Percentiles rank a stretch among this genome's conserved stretches.
These are phyloP conservation scores for Monilinia fructigena DNA, from an alignment of 2,329 filamentous ascomycete genomes.

Conservation along the genomic window DNA sequence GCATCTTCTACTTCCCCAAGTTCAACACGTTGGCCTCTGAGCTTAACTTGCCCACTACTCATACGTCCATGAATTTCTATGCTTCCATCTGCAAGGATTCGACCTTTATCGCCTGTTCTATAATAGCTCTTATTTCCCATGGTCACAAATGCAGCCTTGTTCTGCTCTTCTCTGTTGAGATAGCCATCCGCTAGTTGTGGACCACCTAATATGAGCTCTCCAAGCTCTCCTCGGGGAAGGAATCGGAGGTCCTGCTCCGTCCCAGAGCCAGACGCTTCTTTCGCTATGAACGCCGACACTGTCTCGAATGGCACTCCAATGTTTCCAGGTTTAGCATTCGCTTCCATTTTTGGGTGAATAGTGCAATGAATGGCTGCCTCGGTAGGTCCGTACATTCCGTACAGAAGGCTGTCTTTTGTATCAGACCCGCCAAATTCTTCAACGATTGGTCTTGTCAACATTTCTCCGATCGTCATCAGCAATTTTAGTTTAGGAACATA, in stretches of 20 bases:
- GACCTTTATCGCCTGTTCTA: conserved; percentile 80
- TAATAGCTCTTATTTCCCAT: conserved; percentile 68
- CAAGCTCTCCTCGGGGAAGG: conserved; percentile 38
- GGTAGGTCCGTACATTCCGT: conserved; percentile 93
- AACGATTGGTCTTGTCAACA: conserved; percentile 77
- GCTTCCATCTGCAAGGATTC: conserved; percentile 62
- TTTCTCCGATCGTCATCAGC: conserved; percentile 87
- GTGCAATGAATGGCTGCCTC: conserved; percentile 92
- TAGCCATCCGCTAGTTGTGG: conserved; percentile 78
- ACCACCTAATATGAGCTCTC: conserved; percentile 78
- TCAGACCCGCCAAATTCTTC: conserved; percentile 67
- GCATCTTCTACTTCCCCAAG: conserved; percentile 76
- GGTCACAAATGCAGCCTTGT: conserved; percentile 66
- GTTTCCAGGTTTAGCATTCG: conserved; percentile 57
- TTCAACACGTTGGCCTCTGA: conserved; percentile 80
- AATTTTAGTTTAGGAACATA: conserved; percentile 67
- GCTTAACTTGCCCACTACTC: conserved; percentile 77
- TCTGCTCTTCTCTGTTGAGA: conserved; percentile 77
- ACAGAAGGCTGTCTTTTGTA: conserved; percentile 60
- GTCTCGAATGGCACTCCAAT: conserved; percentile 80
- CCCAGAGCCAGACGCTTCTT: conserved; percentile 26
- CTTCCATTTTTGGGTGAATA: conserved; percentile 61
- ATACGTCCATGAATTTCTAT: conserved; percentile 85
- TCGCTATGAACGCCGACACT: conserved; percentile 49
- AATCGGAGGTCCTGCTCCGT: conserved; percentile 32